Evolutionary conservation across 164 flowering plant genomes (phyloP).

Genomic region (Aristolochia fimbriata): DNA sequence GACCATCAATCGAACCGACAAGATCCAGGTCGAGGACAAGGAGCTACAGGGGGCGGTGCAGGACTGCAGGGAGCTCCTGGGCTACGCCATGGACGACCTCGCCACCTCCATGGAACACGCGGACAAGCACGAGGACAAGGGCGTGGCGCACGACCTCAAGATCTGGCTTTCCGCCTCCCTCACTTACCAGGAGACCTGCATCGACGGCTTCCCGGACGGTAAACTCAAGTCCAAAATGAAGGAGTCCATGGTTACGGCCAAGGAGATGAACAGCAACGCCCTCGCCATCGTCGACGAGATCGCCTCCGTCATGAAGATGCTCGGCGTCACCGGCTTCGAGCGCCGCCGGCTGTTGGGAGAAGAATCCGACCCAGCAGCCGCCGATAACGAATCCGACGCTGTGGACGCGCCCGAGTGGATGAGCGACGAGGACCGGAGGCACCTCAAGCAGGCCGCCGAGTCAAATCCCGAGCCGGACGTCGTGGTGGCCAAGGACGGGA

Average conservation of each 20-base stretch:
- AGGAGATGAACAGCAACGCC: slow-evolving; percentile 54
- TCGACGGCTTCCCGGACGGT: slow-evolving; percentile 62
- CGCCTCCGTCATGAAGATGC: slow-evolving; percentile 7
- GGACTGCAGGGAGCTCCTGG: slow-evolving; percentile 35
- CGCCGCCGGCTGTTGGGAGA: slow-evolving; percentile 12
- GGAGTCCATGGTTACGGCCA: slow-evolving; percentile 9
- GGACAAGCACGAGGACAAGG: slow-evolving; percentile 16
- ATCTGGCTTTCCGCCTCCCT: slow-evolving; percentile 77
- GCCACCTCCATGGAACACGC: slow-evolving; percentile 22
- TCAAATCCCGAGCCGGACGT: slow-evolving; percentile 34
- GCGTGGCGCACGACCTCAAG: slow-evolving; percentile 33
- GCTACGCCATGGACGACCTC: slow-evolving; percentile 33
- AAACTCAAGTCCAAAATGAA: slow-evolving; percentile 22
- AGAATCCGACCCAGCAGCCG: no score
- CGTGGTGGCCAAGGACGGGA: slow-evolving; percentile 76
- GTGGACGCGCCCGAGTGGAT: slow-evolving; percentile 49
- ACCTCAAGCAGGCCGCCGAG: slow-evolving; percentile 17
- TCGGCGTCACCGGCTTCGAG: slow-evolving; percentile 11
- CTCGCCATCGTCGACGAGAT: slow-evolving; percentile 27
- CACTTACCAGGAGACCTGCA: slow-evolving; percentile 64
- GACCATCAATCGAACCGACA: slow-evolving; percentile 9
- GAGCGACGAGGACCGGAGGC: slow-evolving; percentile 31
- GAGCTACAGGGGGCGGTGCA: slow-evolving; percentile 20
- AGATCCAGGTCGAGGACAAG: slow-evolving; percentile 7
- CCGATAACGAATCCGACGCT: neutral